A percentile compares a stretch with the other conserved stretches of the same genome.
These are phyloP conservation scores for Diatrype stigma DNA, from an alignment of 2,329 filamentous ascomycete species.

Conservation along the genomic window DNA sequence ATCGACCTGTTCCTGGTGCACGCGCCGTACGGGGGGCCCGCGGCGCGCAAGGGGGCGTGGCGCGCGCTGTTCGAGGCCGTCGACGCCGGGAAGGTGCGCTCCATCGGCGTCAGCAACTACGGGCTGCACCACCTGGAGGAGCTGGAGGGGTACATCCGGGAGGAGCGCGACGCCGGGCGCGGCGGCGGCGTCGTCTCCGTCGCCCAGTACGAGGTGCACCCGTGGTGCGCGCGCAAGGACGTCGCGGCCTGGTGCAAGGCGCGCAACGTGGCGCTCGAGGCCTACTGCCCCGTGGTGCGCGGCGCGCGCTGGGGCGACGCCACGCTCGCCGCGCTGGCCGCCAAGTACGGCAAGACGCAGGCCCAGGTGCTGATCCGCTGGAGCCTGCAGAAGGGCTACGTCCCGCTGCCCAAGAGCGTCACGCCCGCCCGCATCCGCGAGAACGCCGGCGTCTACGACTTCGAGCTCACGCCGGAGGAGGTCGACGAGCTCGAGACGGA, in stretches of 20 bases:
- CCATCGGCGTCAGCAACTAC: constrained; percentile 63
- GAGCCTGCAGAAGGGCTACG: constrained; percentile 73
- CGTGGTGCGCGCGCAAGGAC: constrained; percentile 77
- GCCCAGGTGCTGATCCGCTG: constrained; percentile 79
- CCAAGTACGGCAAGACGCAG: constrained; percentile 69
- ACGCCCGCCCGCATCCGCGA: constrained; percentile 61
- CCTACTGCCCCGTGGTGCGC: constrained; percentile 57
- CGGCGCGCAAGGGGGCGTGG: constrained; percentile 56
- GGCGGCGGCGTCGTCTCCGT: constrained; percentile 71
- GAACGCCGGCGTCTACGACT: constrained; percentile 56
- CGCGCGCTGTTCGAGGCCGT: constrained; percentile 59
- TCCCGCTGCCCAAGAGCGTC: constrained; percentile 72
- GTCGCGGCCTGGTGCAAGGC: constrained; percentile 73
- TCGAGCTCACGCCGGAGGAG: constrained; percentile 51
- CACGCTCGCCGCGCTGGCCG: constrained; percentile 58
- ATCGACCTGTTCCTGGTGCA: constrained; percentile 65
- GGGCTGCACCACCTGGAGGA: constrained; percentile 60
- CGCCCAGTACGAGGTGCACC: constrained; percentile 86
- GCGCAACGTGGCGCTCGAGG: constrained; percentile 59
- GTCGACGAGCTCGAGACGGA: constrained; percentile 44
- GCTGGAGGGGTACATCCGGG: constrained; percentile 54
- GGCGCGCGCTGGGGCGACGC: constrained; percentile 69
- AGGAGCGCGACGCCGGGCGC: constrained; percentile 57
- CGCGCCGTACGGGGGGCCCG: constrained; percentile 54
- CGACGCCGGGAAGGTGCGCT: constrained; percentile 57